Percentiles rank a stretch among this genome's conserved stretches.
Evolutionary conservation across 2,329 filamentous ascomycete species (phyloP).

Genomic region (Colletotrichum shisoi): DNA sequence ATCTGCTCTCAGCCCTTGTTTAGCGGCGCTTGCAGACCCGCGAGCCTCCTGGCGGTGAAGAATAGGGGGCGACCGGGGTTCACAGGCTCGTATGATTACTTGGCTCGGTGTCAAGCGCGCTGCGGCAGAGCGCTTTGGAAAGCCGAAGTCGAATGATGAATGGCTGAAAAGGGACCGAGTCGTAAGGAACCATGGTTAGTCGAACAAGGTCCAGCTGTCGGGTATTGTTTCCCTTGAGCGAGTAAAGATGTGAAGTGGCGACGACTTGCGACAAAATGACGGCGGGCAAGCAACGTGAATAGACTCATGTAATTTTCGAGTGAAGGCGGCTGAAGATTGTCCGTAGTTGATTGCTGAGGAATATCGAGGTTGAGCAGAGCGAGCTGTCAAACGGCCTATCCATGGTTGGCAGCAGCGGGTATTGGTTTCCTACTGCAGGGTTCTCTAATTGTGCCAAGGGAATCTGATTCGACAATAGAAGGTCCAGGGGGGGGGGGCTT

Average conservation of each 20-base stretch:
- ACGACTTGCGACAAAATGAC: not conserved
- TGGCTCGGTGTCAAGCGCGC: slow-evolving; percentile 18
- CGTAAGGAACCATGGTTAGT: slow-evolving; percentile 20
- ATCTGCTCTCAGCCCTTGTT: slow-evolving; percentile 22
- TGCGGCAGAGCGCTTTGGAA: slow-evolving; percentile 11
- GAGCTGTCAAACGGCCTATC: slow-evolving; percentile 15
- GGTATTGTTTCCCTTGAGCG: not conserved
- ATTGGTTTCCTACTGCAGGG: slow-evolving; percentile 28
- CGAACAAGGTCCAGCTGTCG: slow-evolving; percentile 3
- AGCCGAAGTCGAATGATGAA: not conserved
- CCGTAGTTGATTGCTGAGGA: slow-evolving; percentile 20
- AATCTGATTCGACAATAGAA: slow-evolving; percentile 22
- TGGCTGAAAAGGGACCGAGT: slow-evolving; percentile 5
- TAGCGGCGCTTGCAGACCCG: slow-evolving; percentile 4
- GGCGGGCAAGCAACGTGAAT: not conserved
- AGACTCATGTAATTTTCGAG: slow-evolving; percentile 17
- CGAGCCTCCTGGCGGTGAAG: slow-evolving; percentile 16
- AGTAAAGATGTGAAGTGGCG: slow-evolving; percentile 25
- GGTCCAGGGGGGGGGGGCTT: not conserved
- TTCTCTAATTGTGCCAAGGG: slow-evolving; percentile 35
- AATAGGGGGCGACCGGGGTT: slow-evolving; percentile 21
- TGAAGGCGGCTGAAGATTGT: slow-evolving; percentile 9
- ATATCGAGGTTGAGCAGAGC: slow-evolving; percentile 30
- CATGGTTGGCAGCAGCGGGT: slow-evolving; percentile 11
- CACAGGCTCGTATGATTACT: slow-evolving; percentile 20